Evolutionary conservation across 345 rosid genomes (phyloP), one percentile per base, ranked within the genome.

Genomic region (Alliaria petiolata): DNA sequence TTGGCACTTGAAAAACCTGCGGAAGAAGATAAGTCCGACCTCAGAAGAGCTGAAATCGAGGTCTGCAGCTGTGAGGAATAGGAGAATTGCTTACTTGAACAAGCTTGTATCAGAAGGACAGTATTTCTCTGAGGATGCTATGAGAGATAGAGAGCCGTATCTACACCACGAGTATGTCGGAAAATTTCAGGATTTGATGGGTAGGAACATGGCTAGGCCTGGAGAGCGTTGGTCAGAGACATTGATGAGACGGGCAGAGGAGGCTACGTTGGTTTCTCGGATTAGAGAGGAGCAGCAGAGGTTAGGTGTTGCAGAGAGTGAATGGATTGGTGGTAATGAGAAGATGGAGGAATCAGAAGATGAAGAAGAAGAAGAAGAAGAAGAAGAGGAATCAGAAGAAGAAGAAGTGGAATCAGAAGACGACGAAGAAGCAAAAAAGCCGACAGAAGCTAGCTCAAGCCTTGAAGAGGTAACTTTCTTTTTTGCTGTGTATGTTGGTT

Each of bases 151-250:
- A 68, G 93, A 91, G 75, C 99, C 97, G 5, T 91, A 95, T 81
- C 79, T 91, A 76, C 97, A 95, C 72, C 96, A 95, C 22, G 97
- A 95, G 82, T 89, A 87, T 69, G 84, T 95, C 3, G 99, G 99
- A 13, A 95, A 85, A 81, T 95, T 89, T 81, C 95, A 91, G 89
- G 97, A 91, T 79, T 78, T 67, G 58, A 80, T 72, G 76, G 87
- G 85, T 11, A 82, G 96, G 81, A 73, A 81, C 22, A 89, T 93
- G 99, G 97, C 97, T 4, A 80, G 91, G 77, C 97, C 95, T 0
- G 98, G 99, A 50, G 97, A 91, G 75, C 78, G 93, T 43, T 93
- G 96, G 99, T 91, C 99, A 0, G 97, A 93, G 78, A 91, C 96
- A 0, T 81, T 93, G 84, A 81, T 93, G 85, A 86, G 98, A 83